phyloP scores from a whole-genome alignment of 1,284 basidiomycete species.

The Irpex rosettiformis region DNA sequence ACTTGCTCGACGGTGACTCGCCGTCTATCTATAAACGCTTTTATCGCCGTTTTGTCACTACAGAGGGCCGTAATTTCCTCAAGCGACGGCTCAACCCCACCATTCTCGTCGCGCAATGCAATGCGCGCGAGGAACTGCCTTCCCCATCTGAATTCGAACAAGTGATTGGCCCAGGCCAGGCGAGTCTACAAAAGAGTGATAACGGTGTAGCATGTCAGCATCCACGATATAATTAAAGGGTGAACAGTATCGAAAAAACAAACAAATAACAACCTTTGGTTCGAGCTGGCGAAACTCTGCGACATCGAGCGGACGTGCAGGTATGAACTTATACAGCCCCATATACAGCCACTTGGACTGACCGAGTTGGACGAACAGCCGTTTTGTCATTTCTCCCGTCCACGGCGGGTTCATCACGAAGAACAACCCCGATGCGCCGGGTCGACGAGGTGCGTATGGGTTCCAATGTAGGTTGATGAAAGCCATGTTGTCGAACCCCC shows the following conservation, averaged over 20 bases:
- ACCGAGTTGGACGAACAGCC: not conserved
- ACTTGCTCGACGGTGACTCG: slow-evolving; percentile 9
- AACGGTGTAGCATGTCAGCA: not conserved
- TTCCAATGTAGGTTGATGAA: not conserved
- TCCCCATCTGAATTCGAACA: not conserved
- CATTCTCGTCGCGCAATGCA: not conserved
- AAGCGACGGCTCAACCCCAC: slow-evolving; percentile 3
- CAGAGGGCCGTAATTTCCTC: not conserved
- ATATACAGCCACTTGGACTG: not conserved
- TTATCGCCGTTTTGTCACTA: not conserved
- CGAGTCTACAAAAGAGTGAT: not conserved
- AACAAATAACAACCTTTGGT: not conserved
- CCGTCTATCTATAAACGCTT: not conserved
- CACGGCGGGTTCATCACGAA: not conserved
- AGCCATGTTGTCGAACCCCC: not conserved
- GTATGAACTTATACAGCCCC: not conserved
- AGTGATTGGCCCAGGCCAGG: not conserved
- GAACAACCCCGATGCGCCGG: not conserved
- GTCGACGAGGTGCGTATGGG: not conserved
- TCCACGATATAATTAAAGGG: no score
- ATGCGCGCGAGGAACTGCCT: slow-evolving; percentile 4
- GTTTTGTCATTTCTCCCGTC: not conserved
- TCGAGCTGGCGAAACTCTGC: not conserved
- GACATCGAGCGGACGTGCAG: not conserved
- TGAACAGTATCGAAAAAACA: no score